Conservation (phyloP, 192 early-diverging fungal genomes). For the Dissophora globulifera region DNA sequence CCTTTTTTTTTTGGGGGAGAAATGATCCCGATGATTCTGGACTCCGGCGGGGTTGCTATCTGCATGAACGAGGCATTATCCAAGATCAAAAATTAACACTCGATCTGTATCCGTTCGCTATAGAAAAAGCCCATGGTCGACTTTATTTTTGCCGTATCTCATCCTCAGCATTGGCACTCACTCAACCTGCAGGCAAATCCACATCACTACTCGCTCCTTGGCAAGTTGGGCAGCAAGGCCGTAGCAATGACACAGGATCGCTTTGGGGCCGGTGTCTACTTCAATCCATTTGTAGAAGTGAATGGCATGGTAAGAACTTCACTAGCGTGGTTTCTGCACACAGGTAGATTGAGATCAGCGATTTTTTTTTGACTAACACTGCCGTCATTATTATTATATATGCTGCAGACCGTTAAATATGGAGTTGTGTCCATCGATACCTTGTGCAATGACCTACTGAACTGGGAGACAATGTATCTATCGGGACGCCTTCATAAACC, state of each 20-base stretch:
- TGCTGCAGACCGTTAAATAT: constrained; percentile 93
- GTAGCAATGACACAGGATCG: constrained; percentile 83
- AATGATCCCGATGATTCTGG: not conserved
- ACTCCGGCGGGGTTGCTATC: no score
- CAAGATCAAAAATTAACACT: no score
- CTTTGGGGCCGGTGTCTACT: constrained; percentile 93
- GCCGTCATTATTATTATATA: no score
- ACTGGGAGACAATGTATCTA: constrained; percentile 96
- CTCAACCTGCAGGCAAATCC: constrained; percentile 94
- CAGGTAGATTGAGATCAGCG: no score
- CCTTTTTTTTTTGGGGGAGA: not conserved
- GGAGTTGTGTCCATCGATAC: constrained; percentile 94
- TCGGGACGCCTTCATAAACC: constrained; percentile 99
- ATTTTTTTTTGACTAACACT: no score
- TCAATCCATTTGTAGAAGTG: constrained; percentile 92
- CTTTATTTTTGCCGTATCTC: constrained; percentile 94
- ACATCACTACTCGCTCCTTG: constrained; percentile 90
- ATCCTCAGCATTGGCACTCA: constrained; percentile 97
- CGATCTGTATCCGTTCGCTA: no score
- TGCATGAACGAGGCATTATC: no score
- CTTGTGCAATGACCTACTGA: constrained; percentile 85
- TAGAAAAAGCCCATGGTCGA: constrained; percentile 90
- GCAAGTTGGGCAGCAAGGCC: constrained; percentile 74
- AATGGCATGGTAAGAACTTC: constrained; percentile 76
- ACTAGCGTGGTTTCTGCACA: no score